Percentiles rank a stretch among this genome's conserved stretches.
phyloP scores from a whole-genome alignment of 2,329 filamentous ascomycete species.

The Nectriaceae sp. region DNA sequence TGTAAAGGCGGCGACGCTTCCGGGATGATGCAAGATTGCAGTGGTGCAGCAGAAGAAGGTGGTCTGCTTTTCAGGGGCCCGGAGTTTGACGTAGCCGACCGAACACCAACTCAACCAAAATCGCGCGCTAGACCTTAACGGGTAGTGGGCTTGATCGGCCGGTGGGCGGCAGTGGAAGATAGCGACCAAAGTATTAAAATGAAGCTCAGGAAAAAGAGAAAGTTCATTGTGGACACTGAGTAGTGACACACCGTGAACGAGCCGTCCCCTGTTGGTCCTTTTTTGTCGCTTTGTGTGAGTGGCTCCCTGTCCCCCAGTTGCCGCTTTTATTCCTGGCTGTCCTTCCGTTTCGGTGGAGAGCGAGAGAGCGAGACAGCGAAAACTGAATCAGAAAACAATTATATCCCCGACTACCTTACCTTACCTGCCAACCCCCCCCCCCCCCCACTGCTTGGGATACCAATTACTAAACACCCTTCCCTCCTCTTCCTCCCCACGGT shows the following conservation, averaged over 20 bases:
- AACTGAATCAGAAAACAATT: neutral
- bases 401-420: neutral
- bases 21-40: neutral
- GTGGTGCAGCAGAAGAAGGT: constrained; percentile 10
- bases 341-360: neutral
- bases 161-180: neutral
- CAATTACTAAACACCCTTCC: neutral
- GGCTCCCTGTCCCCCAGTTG: too few species aligned
- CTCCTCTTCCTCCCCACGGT: neutral
- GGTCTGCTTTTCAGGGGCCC: constrained; percentile 20
- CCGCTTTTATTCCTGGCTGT: neutral
- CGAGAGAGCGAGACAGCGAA: neutral
- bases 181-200: constrained; percentile 6
- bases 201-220: constrained; percentile 5
- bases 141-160: constrained; percentile 6
- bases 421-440: too few species aligned
- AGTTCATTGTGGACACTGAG: constrained; percentile 5
- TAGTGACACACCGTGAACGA: too few species aligned
- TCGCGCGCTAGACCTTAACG: constrained; percentile 9
- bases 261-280: neutral
- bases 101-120: constrained; percentile 12
- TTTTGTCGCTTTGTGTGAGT: neutral
- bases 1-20: neutral
- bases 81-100: constrained; percentile 14
- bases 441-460: neutral